Base-by-base conservation (phyloP, 345 rosid species). In the Citrus trifoliata region DNA sequence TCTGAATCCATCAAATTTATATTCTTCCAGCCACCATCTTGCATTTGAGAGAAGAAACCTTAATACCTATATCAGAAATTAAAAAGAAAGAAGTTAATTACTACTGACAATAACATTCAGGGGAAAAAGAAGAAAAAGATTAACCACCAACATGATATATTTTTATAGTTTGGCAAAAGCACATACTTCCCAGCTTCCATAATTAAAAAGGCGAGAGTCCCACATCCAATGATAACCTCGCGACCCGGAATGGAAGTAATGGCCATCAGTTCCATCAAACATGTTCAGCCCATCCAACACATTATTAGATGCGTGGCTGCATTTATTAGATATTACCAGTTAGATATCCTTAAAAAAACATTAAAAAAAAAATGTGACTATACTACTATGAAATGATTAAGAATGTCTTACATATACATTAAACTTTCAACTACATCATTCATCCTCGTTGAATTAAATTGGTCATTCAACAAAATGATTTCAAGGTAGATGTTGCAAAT, bases 11-110 rank as follows among this genome's bases (percentile, higher is more conserved):
- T 93, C 99, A 75, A 95, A 93, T 80, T 89, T 91, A 80, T 89
- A 95, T 83, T 95, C 98, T 64, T 95, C 99, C 64, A 95, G 87
- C 99, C 99, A 95, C 99, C 99, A 95, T 83, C 99, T 89, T 55
- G 98, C 99, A 84, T 95, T 95, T 48, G 99, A 95, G 66, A 93
- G 89, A 74, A 93, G 98, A 88, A 80, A 93, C 82, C 99, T 82
- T 19, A 93, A 76, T 60, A 95, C 99, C 99, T 95, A 71, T 64
- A 75, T 64, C 32, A 65, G 84, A 76, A 51, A 66, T 75, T 63
- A 40, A 53, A 18, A 51, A 76, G 24, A 48, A 69, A 82, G 66
- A 63, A 33, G 63, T 64, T 38, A 76, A 75, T 33, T 27, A 59
- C 25, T 25, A 74, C 40, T 69, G 78, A 78, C 71, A n/a, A 70